Conservation (phyloP, 495 filamentous ascomycete species). For the Staphylotrichum longicolle region DNA sequence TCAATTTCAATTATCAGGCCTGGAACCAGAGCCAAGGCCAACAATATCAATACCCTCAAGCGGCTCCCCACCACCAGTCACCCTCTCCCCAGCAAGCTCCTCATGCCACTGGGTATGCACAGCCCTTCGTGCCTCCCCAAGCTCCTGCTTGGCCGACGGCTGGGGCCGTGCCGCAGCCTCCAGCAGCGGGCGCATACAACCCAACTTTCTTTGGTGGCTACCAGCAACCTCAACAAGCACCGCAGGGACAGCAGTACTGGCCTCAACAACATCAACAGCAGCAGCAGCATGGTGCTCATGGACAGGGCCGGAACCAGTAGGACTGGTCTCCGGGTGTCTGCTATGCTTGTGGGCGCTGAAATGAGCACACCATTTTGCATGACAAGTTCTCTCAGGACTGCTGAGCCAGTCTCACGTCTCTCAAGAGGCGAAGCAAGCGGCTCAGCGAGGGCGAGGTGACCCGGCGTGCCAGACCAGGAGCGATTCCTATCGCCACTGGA, state of each 20-base stretch:
- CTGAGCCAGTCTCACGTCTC: neutral
- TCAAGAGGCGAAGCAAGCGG: conserved; percentile 2
- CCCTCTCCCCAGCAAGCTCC: conserved; percentile 13
- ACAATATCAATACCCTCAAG: conserved; percentile 22
- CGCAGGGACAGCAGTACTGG: conserved; percentile 27
- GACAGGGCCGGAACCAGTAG: conserved; percentile 9
- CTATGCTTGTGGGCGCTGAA: too few species aligned
- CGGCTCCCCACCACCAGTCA: conserved; percentile 13
- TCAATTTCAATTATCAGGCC: conserved; percentile 25
- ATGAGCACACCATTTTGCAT: too few species aligned
- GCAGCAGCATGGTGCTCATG: conserved; percentile 15
- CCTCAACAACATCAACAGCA: conserved; percentile 8
- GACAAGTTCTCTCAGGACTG: neutral
- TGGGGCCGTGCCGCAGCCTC: conserved; percentile 21
- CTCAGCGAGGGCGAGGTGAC: neutral
- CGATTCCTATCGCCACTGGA: neutral
- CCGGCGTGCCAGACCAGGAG: neutral
- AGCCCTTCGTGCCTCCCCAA: conserved; percentile 11
- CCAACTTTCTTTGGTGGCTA: conserved; percentile 57
- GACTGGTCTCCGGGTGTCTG: neutral
- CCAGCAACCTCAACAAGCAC: conserved; percentile 46
- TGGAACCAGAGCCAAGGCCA: conserved; percentile 23
- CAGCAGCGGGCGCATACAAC: conserved; percentile 57
- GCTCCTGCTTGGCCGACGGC: conserved; percentile 12
- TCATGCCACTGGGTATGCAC: conserved; percentile 9